These are phyloP conservation scores for Neonothopanus nambi DNA, from an alignment of 1,284 basidiomycete genomes.

Conservation along the genomic window DNA sequence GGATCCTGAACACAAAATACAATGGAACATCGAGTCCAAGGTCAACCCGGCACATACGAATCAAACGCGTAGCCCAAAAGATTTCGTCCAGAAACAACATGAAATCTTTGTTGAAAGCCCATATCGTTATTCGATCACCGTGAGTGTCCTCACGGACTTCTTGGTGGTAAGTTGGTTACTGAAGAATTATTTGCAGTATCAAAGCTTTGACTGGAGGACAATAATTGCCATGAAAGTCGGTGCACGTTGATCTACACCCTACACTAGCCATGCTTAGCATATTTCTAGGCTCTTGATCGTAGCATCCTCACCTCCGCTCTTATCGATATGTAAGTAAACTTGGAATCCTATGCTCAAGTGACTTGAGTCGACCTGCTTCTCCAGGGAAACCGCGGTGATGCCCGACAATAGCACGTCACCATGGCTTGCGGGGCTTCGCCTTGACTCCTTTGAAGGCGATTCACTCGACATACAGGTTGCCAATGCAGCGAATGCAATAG, in stretches of 20 bases:
- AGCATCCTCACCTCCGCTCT: slow-evolving; percentile 59
- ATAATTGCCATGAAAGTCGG: slow-evolving; percentile 66
- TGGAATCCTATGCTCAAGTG: neutral
- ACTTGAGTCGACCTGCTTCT: neutral
- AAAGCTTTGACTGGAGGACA: slow-evolving; percentile 78
- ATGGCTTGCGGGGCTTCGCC: slow-evolving; percentile 64
- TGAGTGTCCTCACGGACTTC: slow-evolving; percentile 31
- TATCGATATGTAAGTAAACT: slow-evolving; percentile 51
- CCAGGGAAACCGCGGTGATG: slow-evolving; percentile 44
- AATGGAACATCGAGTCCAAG: slow-evolving; percentile 83
- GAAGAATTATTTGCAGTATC: slow-evolving; percentile 48
- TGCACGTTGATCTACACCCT: neutral
- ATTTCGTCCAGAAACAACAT: slow-evolving; percentile 68
- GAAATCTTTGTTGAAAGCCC: slow-evolving; percentile 55
- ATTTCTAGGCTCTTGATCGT: slow-evolving; percentile 45
- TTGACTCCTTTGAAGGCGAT: slow-evolving; percentile 57
- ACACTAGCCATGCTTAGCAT: neutral
- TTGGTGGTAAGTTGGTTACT: neutral
- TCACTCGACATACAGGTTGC: slow-evolving; percentile 54
- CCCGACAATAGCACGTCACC: slow-evolving; percentile 43
- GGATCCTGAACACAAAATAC: slow-evolving; percentile 56
- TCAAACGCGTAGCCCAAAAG: slow-evolving; percentile 57
- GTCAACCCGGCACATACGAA: slow-evolving; percentile 60
- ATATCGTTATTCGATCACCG: slow-evolving; percentile 62
- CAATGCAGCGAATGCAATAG: slow-evolving; percentile 67